Evolutionary conservation across 1,139 yeast species (phyloP).

Genomic region (Candida glucosophila): DNA sequence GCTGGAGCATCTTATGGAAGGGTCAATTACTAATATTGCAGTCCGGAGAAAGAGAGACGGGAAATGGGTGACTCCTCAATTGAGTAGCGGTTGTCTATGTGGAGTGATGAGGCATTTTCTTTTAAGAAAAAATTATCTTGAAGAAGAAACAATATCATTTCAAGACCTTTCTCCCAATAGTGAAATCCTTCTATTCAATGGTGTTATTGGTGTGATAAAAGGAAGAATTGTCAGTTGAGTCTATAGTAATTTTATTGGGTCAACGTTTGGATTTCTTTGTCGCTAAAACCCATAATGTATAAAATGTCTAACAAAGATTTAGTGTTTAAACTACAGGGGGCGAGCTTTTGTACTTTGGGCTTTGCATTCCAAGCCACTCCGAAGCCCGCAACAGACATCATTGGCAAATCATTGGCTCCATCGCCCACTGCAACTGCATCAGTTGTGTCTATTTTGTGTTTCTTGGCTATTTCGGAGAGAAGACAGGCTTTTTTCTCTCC

Average conservation of each 20-base stretch:
- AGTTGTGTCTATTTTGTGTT: slow-evolving; percentile 49
- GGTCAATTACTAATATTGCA: slow-evolving; percentile 80
- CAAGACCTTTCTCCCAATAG: slow-evolving; percentile 51
- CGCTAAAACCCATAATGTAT: slow-evolving; percentile 72
- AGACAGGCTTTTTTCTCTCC: slow-evolving; percentile 77
- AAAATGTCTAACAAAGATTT: slow-evolving; percentile 61
- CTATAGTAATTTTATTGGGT: slow-evolving; percentile 5
- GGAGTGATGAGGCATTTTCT: slow-evolving; percentile 73
- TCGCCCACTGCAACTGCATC: slow-evolving; percentile 87
- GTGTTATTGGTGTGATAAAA: slow-evolving; percentile 68
- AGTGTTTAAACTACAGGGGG: slow-evolving; percentile 77
- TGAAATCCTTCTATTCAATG: slow-evolving; percentile 67
- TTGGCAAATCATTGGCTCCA: slow-evolving; percentile 90
- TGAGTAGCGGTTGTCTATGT: slow-evolving; percentile 73
- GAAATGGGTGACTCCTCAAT: slow-evolving; percentile 72
- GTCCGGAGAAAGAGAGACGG: slow-evolving; percentile 35
- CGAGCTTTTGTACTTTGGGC: slow-evolving; percentile 75
- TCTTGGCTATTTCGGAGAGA: slow-evolving; percentile 55
- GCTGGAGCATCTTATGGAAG: slow-evolving; percentile 63
- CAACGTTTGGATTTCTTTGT: slow-evolving; percentile 39
- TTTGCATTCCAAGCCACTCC: slow-evolving; percentile 98
- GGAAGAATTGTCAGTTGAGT: slow-evolving; percentile 35
- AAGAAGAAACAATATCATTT: slow-evolving; percentile 43
- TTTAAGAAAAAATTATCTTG: slow-evolving; percentile 43
- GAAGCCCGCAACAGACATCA: slow-evolving; percentile 89